Percentiles rank a stretch among this genome's conserved stretches.
phyloP scores from a whole-genome alignment of 2,329 filamentous ascomycete species.

The Venturia effusa region DNA sequence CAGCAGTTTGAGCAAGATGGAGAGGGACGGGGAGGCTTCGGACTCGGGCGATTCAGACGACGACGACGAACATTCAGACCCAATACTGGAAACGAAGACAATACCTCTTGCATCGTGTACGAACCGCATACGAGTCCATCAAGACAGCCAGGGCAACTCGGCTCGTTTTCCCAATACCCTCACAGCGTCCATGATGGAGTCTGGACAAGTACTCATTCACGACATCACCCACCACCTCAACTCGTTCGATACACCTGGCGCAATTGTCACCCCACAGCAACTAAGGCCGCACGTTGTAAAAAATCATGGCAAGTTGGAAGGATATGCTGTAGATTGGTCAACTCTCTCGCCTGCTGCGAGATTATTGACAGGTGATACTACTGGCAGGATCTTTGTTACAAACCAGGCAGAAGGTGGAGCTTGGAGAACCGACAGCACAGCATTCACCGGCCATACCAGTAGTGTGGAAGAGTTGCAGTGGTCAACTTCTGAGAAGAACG shows the following conservation, averaged over 20 bases:
- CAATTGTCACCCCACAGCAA: conserved; percentile 65
- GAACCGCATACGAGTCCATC: conserved; percentile 84
- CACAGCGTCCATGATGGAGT: conserved; percentile 88
- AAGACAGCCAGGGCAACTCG: conserved; percentile 46
- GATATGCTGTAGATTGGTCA: conserved; percentile 97
- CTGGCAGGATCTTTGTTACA: conserved; percentile 81
- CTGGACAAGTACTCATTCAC: conserved; percentile 79
- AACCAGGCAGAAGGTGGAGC: conserved; percentile 78
- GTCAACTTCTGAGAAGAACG: conserved; percentile 85
- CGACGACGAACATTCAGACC: conserved; percentile 65
- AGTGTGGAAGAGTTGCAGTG: conserved; percentile 94
- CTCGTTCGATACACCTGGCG: conserved; percentile 83
- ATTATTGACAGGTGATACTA: conserved; percentile 82
- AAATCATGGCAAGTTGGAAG: conserved; percentile 77
- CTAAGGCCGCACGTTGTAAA: conserved; percentile 84
- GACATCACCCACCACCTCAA: conserved; percentile 83
- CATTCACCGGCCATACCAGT: conserved; percentile 73
- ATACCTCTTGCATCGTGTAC: conserved; percentile 82
- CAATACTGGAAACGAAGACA: conserved; percentile 83
- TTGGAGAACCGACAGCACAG: conserved; percentile 74
- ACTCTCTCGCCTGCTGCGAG: conserved; percentile 69
- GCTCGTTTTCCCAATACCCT: conserved; percentile 54
- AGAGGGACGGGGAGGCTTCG: conserved; percentile 62
- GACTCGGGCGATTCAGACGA: conserved; percentile 59
- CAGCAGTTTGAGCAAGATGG: conserved; percentile 81